phyloP scores from a whole-genome alignment of 495 filamentous ascomycete species.

The Hypoxylon intermedium region DNA sequence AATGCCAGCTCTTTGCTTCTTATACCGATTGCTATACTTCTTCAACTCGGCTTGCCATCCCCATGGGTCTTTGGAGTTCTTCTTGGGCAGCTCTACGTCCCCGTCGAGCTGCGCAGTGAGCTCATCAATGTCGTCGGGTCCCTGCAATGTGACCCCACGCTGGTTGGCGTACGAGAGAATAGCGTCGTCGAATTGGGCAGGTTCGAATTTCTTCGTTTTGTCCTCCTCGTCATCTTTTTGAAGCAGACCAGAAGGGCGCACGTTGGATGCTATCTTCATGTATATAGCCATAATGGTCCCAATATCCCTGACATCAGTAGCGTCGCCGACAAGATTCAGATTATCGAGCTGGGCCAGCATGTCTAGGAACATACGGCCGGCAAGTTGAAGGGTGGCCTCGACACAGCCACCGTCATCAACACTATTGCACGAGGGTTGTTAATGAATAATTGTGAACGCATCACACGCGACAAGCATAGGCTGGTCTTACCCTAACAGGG shows the following conservation, averaged over 20 bases:
- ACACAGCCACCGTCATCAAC: slow-evolving; percentile 40
- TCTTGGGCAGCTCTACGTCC: slow-evolving; percentile 36
- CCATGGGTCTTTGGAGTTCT: slow-evolving; percentile 37
- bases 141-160: slow-evolving; percentile 36
- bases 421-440: slow-evolving; percentile 5
- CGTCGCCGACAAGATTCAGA: slow-evolving; percentile 32
- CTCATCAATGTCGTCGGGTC: slow-evolving; percentile 41
- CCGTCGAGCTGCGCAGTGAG: slow-evolving; percentile 18
- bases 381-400: slow-evolving; percentile 26
- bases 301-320: slow-evolving; percentile 41
- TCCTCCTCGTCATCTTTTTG: neutral
- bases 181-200: slow-evolving; percentile 31
- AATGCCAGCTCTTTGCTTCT: slow-evolving; percentile 23
- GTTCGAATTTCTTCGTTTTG: slow-evolving; percentile 23
- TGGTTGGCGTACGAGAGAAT: slow-evolving; percentile 41
- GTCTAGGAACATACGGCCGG: slow-evolving; percentile 47
- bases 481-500: slow-evolving; percentile 12
- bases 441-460: neutral
- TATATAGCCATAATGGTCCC: slow-evolving; percentile 48
- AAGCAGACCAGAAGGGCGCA: slow-evolving; percentile 9
- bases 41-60: slow-evolving; percentile 27
- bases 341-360: slow-evolving; percentile 48
- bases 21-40: slow-evolving; percentile 13
- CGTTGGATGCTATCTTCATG: slow-evolving; percentile 18
- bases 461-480: neutral